These are phyloP conservation scores for Gaertneriomyces semiglobifer DNA, from an alignment of 192 early-diverging fungal species.

Conservation along the genomic window DNA sequence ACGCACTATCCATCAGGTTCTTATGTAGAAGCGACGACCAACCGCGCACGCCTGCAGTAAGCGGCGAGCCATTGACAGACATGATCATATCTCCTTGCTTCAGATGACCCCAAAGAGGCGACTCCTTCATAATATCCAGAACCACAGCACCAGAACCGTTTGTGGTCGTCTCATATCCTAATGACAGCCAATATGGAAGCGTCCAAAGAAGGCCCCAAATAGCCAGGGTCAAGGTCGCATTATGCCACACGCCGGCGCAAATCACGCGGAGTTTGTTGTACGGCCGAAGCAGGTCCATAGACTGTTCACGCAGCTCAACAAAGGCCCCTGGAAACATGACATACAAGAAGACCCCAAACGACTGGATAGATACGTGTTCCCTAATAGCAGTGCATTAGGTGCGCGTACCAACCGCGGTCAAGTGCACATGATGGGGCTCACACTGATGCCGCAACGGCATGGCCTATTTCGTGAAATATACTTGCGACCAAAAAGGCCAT, in stretches of 20 bases:
- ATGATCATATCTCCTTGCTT: constrained; percentile 39
- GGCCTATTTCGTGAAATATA: constrained; percentile 69
- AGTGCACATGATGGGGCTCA: constrained; percentile 29
- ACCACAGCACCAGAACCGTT: constrained; percentile 54
- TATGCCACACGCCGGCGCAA: constrained; percentile 78
- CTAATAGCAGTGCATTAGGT: constrained; percentile 26
- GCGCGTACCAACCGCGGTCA: not conserved
- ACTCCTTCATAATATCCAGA: constrained; percentile 51
- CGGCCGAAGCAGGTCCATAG: constrained; percentile 42
- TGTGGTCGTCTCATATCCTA: constrained; percentile 52
- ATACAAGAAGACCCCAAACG: constrained; percentile 63
- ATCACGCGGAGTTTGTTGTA: constrained; percentile 54
- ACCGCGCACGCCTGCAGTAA: constrained; percentile 39
- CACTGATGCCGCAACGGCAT: constrained; percentile 68
- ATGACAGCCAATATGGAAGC: constrained; percentile 42
- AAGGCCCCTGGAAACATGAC: constrained; percentile 76
- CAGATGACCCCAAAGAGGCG: constrained; percentile 50
- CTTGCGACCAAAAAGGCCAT: constrained; percentile 60
- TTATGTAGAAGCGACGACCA: constrained; percentile 45
- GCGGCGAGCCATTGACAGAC: constrained; percentile 38
- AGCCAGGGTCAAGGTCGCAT: constrained; percentile 49
- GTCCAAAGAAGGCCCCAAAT: constrained; percentile 39
- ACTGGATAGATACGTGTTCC: constrained; percentile 56
- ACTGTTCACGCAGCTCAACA: constrained; percentile 56
- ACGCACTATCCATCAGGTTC: not conserved